Base-by-base conservation (phyloP, 1,284 basidiomycete species). In the Apiotrichum laibachii region DNA sequence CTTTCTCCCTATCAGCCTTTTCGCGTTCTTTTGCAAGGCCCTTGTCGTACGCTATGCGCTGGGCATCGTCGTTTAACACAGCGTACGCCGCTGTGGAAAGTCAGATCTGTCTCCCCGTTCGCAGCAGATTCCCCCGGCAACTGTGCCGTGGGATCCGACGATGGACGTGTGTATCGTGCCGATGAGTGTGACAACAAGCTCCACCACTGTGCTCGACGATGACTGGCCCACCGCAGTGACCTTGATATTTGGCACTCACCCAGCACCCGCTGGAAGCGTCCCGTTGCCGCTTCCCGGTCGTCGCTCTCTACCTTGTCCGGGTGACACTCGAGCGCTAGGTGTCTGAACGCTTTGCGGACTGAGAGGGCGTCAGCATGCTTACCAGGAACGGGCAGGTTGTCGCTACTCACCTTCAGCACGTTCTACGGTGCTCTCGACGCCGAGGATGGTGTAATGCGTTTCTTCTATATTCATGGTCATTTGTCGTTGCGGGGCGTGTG, bases 321-420 rank as follows among this genome's bases (percentile, higher is more conserved):
- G 42, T 60, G 59, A 10, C 33, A 19, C 16, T 37, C 45, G 50
- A 47, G 50, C 5, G 59, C 54, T 12, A 56, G 54, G 16, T 21
- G 10, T 21, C 34, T 42, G 59, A 49, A 60, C 1, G 59, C 59
- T 16, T 47, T 39, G 46, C 59, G 59, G 43, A 60, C 59, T 60
- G 55, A 3, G 26, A 31, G 26, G 26, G 9, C 13, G 18, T 35
- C 26, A 44, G 51, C 48, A 2, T 43, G 40, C n/a, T 11, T 6
- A 7, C 45, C 18, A 12, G 19, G 19, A 21, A 16, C 15, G 7
- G 37, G 7, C 26, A 31, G 26, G 37, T 37, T 37, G 37, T 37
- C 37, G 5, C 11, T 16, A 37, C 50, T 39, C 35, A 57, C 56
- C 45, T 5, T 57, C 43, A 8, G 8, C 11, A 0, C 31, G 15